Conservation (phyloP, 2,329 filamentous ascomycete genomes). For the Penicillium sp. region DNA sequence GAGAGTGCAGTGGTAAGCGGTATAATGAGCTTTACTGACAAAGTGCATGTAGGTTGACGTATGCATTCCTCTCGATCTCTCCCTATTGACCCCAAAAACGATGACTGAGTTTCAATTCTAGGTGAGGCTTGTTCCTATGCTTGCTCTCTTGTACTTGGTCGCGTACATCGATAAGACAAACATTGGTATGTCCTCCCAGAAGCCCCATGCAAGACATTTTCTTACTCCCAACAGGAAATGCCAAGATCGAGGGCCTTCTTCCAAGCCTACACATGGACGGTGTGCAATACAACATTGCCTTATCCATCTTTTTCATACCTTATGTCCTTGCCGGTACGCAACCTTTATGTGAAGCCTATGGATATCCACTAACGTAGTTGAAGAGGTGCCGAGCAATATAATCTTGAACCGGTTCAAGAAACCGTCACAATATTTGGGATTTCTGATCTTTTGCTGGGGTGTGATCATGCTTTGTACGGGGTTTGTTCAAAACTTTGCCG, state of each 20-base stretch:
- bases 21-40: background rate
- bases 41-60: background rate
- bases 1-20: background rate
- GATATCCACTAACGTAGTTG: slow-evolving; percentile 55
- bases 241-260: slow-evolving; percentile 47
- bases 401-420: slow-evolving; percentile 25
- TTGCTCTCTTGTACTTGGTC: slow-evolving; percentile 13
- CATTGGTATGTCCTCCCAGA: slow-evolving; percentile 8
- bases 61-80: background rate
- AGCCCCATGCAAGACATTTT: background rate
- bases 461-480: slow-evolving; percentile 15
- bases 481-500: slow-evolving; percentile 12
- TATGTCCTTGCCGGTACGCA: slow-evolving; percentile 60
- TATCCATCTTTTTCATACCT: slow-evolving; percentile 74
- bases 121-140: slow-evolving; percentile 13
- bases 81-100: background rate
- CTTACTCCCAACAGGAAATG: slow-evolving; percentile 40
- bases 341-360: slow-evolving; percentile 65
- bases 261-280: slow-evolving; percentile 53
- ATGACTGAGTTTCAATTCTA: background rate
- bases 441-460: slow-evolving; percentile 25
- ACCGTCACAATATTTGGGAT: slow-evolving; percentile 38
- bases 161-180: slow-evolving; percentile 16
- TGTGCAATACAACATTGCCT: slow-evolving; percentile 58
- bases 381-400: slow-evolving; percentile 22